Evolutionary conservation across 106 monocot genomes (phyloP).

Genomic region (Allium sativum): DNA sequence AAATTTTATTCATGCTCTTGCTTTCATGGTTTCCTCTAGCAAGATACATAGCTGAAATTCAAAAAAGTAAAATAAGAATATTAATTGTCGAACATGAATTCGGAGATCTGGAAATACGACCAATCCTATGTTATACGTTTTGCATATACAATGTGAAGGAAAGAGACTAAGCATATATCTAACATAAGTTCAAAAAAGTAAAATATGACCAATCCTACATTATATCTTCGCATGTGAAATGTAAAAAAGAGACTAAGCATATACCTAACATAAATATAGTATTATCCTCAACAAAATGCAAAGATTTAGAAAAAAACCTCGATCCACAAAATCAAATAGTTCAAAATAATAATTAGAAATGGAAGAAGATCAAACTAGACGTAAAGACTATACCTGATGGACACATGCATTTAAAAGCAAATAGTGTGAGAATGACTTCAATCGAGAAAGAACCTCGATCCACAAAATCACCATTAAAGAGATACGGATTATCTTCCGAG

Average conservation of each 20-base stretch:
- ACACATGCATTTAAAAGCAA: conserved; percentile 94
- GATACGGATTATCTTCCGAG: conserved; percentile 92
- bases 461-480: conserved; percentile 99
- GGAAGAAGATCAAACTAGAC: no score
- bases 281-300: no score
- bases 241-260: no score
- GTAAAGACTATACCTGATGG: conserved; percentile 53
- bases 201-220: background rate
- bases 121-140: no score
- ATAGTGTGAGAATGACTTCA: conserved; percentile 94
- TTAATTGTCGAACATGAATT: no score
- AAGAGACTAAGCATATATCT: background rate
- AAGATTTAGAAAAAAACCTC: no score
- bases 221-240: background rate
- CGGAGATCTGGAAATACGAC: no score
- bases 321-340: background rate
- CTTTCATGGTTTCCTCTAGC: conserved; percentile 96
- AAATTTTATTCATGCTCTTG: conserved; percentile 97
- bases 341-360: background rate
- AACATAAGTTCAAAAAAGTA: background rate
- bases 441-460: conserved; percentile 95
- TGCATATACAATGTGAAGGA: no score
- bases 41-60: conserved; percentile 67
- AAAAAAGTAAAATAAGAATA: no score
- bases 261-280: background rate